A percentile compares a stretch with the other conserved stretches of the same genome.
Evolutionary conservation across 352 stramenopile species (phyloP).

Genomic region (Phytophthora pini): DNA sequence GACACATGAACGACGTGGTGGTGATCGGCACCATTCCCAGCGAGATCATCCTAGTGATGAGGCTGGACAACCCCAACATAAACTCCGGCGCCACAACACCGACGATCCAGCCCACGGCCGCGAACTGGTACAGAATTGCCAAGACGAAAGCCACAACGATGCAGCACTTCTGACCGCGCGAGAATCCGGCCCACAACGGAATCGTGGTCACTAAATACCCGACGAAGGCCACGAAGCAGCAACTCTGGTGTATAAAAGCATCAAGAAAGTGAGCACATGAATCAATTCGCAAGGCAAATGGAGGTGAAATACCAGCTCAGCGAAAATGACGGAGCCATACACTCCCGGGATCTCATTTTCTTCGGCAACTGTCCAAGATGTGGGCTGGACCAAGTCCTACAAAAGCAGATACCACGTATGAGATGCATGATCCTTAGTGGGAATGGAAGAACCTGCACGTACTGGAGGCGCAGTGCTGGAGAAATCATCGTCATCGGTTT

Average conservation of each 20-base stretch:
- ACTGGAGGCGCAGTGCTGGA: slow-evolving; percentile 18
- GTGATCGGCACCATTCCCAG: slow-evolving; percentile 79
- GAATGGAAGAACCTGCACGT: background rate
- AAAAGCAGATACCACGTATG: background rate
- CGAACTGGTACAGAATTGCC: slow-evolving; percentile 55
- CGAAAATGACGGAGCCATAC: slow-evolving; percentile 52
- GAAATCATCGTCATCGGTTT: slow-evolving; percentile 42
- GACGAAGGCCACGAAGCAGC: slow-evolving; percentile 70
- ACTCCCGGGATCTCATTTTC: slow-evolving; percentile 37
- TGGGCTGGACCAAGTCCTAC: slow-evolving; percentile 10
- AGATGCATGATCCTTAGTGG: background rate
- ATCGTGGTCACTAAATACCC: slow-evolving; percentile 62
- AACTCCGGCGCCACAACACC: slow-evolving; percentile 47
- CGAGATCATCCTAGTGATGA: slow-evolving; percentile 75
- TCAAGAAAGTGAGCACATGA: background rate
- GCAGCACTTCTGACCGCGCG: slow-evolving; percentile 59
- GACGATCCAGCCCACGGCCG: slow-evolving; percentile 50
- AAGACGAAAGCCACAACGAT: slow-evolving; percentile 51
- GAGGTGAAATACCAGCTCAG: slow-evolving; percentile 39
- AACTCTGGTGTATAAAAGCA: slow-evolving; percentile 40
- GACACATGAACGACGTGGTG: slow-evolving; percentile 66
- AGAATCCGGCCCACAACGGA: slow-evolving; percentile 62
- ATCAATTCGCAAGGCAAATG: background rate
- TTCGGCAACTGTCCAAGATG: slow-evolving; percentile 13
- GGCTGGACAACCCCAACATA: slow-evolving; percentile 66